Base-by-base conservation (phyloP, 1,284 basidiomycete genomes). In the Marasmius tenuissimus region DNA sequence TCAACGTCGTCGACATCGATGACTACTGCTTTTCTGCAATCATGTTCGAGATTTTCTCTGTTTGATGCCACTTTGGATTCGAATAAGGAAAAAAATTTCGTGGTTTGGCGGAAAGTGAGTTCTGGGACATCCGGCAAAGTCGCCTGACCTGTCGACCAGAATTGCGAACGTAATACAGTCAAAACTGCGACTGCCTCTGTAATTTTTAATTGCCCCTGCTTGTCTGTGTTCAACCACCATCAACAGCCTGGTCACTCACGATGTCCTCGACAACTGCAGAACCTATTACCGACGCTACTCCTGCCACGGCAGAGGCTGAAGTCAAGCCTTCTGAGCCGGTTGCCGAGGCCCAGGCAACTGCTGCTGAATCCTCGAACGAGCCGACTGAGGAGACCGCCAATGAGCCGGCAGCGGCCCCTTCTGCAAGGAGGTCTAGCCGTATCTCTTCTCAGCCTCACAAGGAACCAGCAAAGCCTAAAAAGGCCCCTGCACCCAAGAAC, bases 371-470 rank as follows among this genome's bases (percentile, higher is more conserved):
- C 37, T 64, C 73, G 33, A 38, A 22, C 33, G 56, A 56, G 53
- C 49, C 60, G n/a, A 61, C 59, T 49, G 67, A 54, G n/a, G 52
- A 38, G n/a, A 35, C 68, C 22, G 10, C 63, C 16, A 27, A 49
- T 1, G 65, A 65, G 33, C 64, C 68, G 37, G 57, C 66, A 34
- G 69, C 67, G 7, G 66, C 67, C 10, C 74, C 74, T 34, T 64
- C 72, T 48, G 81, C 80, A 9, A 74, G 83, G 61, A 77, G 83
- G 59, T 85, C 83, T 11, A 75, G 75, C 18, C 73, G 83, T 51
- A 78, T 85, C 55, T 78, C 81, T 5, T 68, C 80, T 4, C 75
- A 76, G 39, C 73, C 78, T 52, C 73, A 73, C 56, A 69, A 72
- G 50, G 75, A 71, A 42, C 63, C 66, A 68, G 60, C 61, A 65